Evolutionary conservation across 495 filamentous ascomycete genomes (phyloP).

Genomic region (Lasiosphaeris hirsuta): DNA sequence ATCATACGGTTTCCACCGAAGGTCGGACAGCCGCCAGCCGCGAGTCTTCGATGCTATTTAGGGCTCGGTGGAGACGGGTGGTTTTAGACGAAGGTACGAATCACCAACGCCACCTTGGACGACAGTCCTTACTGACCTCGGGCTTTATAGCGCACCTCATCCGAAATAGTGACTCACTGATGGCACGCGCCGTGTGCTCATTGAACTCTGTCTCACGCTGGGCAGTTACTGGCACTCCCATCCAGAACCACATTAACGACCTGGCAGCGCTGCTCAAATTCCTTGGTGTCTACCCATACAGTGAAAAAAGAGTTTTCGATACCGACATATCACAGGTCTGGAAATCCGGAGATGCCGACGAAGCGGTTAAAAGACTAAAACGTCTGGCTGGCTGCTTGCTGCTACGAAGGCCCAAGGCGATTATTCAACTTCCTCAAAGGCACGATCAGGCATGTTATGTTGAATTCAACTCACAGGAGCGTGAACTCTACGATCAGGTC

Average conservation of each 20-base stretch:
- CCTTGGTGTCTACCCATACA: conserved; percentile 37
- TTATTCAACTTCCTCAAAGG: conserved; percentile 30
- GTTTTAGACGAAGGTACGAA: conserved; percentile 47
- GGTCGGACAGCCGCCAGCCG: background rate
- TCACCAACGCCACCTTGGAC: no score
- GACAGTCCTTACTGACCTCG: no score
- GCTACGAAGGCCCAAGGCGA: conserved; percentile 35
- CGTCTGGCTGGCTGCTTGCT: conserved; percentile 31
- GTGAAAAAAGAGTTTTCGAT: conserved; percentile 33
- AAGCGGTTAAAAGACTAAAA: conserved; percentile 36
- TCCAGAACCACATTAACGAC: conserved; percentile 42
- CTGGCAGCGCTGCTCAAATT: conserved; percentile 39
- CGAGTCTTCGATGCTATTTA: conserved; percentile 24
- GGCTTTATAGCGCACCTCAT: conserved; percentile 20
- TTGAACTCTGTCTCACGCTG: conserved; percentile 36
- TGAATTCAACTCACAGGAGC: conserved; percentile 30
- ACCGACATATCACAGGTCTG: conserved; percentile 31
- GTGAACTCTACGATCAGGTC: conserved; percentile 27
- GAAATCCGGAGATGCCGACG: conserved; percentile 31
- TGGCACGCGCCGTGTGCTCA: conserved; percentile 33
- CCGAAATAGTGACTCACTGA: conserved; percentile 33
- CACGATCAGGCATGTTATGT: conserved; percentile 24
- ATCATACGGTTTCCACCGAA: conserved; percentile 34
- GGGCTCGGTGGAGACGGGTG: conserved; percentile 35
- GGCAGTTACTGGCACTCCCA: conserved; percentile 45